These are phyloP conservation scores for Chaetomium sp. DNA, from an alignment of 2,329 filamentous ascomycete genomes.

Conservation along the genomic window DNA sequence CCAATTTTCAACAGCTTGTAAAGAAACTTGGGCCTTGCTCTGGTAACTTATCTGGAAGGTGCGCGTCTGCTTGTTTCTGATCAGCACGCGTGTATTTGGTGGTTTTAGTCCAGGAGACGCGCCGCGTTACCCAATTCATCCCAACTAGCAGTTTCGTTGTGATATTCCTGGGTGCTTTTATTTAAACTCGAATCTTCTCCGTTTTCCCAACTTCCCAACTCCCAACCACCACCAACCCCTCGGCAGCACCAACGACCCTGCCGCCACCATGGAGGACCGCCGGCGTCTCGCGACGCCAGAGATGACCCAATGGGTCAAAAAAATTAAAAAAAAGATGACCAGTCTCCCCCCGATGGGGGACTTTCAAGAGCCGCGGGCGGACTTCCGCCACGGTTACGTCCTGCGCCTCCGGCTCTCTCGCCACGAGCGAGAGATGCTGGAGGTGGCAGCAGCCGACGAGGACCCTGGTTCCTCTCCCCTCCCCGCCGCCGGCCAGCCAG, in stretches of 20 bases:
- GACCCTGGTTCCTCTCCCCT: background rate
- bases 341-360: background rate
- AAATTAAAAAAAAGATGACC: background rate
- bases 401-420: slow-evolving; percentile 5
- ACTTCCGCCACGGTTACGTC: background rate
- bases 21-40: background rate
- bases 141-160: background rate
- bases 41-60: background rate
- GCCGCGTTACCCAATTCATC: no score
- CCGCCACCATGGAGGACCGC: background rate
- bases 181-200: background rate
- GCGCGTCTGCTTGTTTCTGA: background rate
- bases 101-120: background rate
- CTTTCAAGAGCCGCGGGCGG: background rate
- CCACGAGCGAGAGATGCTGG: slow-evolving; percentile 5
- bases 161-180: background rate
- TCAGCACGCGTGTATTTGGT: background rate
- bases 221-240: background rate
- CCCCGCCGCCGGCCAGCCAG: background rate
- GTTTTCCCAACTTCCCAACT: background rate
- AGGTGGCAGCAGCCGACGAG: background rate
- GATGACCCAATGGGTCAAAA: slow-evolving; percentile 3
- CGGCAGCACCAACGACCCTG: background rate
- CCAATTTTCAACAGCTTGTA: background rate
- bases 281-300: background rate